Evolutionary conservation across 1,284 basidiomycete genomes (phyloP), one percentile per base, ranked within the genome.

Genomic region (Moesziomyces sp.): DNA sequence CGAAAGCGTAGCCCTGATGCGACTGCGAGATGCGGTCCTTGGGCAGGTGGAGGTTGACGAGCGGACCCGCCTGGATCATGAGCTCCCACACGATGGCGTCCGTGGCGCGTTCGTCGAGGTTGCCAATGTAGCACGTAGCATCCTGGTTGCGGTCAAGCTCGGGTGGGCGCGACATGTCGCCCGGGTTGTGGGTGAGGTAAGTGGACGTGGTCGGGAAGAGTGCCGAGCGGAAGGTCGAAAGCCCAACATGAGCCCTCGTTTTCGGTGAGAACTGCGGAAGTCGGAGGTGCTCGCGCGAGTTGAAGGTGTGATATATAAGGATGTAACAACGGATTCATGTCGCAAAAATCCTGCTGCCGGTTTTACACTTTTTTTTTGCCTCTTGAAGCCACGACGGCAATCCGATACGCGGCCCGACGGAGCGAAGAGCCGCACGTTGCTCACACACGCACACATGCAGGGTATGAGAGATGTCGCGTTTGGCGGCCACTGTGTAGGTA

Each of bases 1-100:
- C 97, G 86, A 99, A 99, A 50, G 95, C 96, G 85, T 97, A 99
- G 52, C 96, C 95, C 86, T 99, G 97, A 85, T 99, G 96, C 3
- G 92, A 88, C 91, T 95, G 95, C 13, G 94, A 97, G 71, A 99
- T 94, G 76, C 96, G 91, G 86, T 99, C 97, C 86, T 98, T 99
- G n/a, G 96, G 96, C n/a, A 99, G 88, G 61, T 66, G 72, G 19
- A 84, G 87, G 92, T 83, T 83, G 93, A 94, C 93, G 56, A 98
- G 93, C 71, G 96, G 96, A 7, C 96, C 96, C 13, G 95, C 95
- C 86, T 98, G 96, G 66, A 98, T 86, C 96, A 99, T 99, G 51
- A 99, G 87, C 86, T 99, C 96, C 96, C 96, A 99, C 70, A 99
- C 88, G 72, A 99, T 88, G 47, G 94, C 93, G 84, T 99, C 96